Evolutionary conservation across 257 asterid species (phyloP).

Genomic region (Apocynum venetum): DNA sequence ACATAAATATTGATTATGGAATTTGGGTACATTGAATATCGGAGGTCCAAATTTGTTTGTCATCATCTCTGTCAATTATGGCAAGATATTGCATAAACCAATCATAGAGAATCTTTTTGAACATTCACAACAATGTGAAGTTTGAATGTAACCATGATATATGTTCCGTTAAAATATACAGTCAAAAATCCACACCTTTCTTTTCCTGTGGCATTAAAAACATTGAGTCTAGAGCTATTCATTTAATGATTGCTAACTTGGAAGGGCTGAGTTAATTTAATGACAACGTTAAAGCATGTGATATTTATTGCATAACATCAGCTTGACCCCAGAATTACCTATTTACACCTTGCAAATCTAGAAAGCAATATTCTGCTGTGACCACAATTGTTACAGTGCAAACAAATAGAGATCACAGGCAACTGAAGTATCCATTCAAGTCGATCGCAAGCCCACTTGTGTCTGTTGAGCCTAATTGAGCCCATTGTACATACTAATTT

Average conservation of each 20-base stretch:
- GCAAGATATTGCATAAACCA: neutral
- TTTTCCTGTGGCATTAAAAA: neutral
- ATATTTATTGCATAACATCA: neutral
- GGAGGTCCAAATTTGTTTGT: neutral
- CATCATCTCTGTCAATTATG: neutral
- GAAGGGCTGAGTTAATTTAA: neutral
- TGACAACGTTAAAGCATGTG: neutral
- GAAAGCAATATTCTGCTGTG: neutral
- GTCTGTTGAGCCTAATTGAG: neutral
- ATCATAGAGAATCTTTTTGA: neutral
- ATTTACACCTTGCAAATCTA: neutral
- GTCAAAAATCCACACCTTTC: neutral
- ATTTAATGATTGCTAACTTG: neutral
- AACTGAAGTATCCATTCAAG: neutral
- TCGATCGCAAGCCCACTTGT: neutral
- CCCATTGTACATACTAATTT: neutral
- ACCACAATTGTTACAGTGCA: neutral
- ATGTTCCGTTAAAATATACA: neutral
- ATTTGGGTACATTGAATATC: neutral
- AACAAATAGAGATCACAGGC: neutral
- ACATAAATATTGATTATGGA: neutral
- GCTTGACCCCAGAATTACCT: neutral
- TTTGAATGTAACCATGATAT: neutral
- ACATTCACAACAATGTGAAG: neutral
- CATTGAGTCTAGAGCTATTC: neutral